Evolutionary conservation across 2,329 filamentous ascomycete species (phyloP).

Genomic region (Ceratocystis cacaofunesta): DNA sequence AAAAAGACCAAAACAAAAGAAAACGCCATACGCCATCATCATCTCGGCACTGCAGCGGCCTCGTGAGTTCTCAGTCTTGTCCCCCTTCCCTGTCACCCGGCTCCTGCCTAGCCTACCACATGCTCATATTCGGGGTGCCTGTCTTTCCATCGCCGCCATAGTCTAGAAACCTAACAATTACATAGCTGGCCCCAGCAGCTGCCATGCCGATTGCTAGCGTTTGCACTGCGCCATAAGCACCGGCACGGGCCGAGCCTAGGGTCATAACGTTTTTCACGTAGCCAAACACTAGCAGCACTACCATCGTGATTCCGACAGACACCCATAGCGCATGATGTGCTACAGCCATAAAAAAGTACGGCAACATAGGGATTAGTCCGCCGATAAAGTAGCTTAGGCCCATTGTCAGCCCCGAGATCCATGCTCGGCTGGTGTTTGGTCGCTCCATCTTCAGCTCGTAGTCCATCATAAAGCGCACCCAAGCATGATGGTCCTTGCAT

Average conservation of each 20-base stretch:
- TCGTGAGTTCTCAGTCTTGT: not conserved
- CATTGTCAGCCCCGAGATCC: slow-evolving; percentile 49
- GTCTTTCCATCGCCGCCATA: slow-evolving; percentile 9
- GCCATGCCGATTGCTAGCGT: slow-evolving; percentile 50
- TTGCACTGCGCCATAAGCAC: slow-evolving; percentile 45
- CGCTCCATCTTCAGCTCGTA: slow-evolving; percentile 38
- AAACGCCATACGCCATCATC: not conserved
- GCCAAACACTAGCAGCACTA: slow-evolving; percentile 49
- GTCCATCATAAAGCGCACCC: slow-evolving; percentile 45
- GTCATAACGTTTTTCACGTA: slow-evolving; percentile 47
- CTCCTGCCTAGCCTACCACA: not conserved
- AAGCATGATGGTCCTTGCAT: slow-evolving; percentile 32
- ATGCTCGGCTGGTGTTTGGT: slow-evolving; percentile 30
- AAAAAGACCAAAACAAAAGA: not conserved
- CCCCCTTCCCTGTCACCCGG: not conserved
- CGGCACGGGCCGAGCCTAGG: slow-evolving; percentile 28
- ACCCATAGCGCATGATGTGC: slow-evolving; percentile 39
- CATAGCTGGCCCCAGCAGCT: slow-evolving; percentile 52
- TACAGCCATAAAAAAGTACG: slow-evolving; percentile 45
- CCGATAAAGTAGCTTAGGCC: slow-evolving; percentile 55
- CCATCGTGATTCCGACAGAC: slow-evolving; percentile 44
- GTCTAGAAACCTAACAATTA: slow-evolving; percentile 44
- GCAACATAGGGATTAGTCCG: slow-evolving; percentile 54
- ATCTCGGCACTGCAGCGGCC: not conserved
- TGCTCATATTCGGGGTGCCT: not conserved